Conservation (phyloP, 1,284 basidiomycete genomes). For the Malassezia psittaci region DNA sequence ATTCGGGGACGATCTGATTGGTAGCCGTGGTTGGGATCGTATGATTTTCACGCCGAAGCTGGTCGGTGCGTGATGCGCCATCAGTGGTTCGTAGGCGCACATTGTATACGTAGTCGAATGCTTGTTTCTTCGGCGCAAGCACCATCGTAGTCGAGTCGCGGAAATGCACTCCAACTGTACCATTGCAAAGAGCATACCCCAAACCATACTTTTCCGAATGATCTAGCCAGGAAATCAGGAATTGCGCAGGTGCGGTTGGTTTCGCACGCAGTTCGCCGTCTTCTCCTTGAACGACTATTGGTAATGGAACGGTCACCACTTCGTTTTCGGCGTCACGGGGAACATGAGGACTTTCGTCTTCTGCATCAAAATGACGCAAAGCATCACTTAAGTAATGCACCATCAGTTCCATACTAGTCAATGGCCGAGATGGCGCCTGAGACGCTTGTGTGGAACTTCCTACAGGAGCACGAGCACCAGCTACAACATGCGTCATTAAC, state of each 20-base stretch:
- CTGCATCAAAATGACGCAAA: conserved; percentile 57
- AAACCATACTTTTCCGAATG: conserved; percentile 98
- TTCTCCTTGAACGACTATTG: conserved; percentile 20
- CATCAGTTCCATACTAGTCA: conserved; percentile 30
- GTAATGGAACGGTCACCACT: conserved; percentile 8
- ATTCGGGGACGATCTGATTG: background rate
- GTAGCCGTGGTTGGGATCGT: conserved; percentile 6
- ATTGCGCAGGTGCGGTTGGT: conserved; percentile 64
- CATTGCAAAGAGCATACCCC: conserved; percentile 91
- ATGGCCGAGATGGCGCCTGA: background rate
- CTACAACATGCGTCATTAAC: conserved; percentile 30
- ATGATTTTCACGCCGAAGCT: conserved; percentile 33
- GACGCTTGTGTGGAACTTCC: background rate
- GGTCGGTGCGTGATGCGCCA: conserved; percentile 18
- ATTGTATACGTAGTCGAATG: conserved; percentile 36
- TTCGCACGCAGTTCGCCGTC: conserved; percentile 49
- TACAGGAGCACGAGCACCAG: conserved; percentile 1
- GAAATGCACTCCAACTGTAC: conserved; percentile 86
- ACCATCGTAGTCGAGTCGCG: conserved; percentile 84
- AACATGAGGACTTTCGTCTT: conserved; percentile 53
- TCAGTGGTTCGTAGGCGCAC: conserved; percentile 14
- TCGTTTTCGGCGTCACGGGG: conserved; percentile 19
- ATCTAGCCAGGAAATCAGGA: conserved; percentile 94
- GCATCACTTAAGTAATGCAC: conserved; percentile 61
- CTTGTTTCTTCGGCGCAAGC: conserved; percentile 72